Evolutionary conservation across 2,329 filamentous ascomycete species (phyloP).

Genomic region (Orbilia javanica): DNA sequence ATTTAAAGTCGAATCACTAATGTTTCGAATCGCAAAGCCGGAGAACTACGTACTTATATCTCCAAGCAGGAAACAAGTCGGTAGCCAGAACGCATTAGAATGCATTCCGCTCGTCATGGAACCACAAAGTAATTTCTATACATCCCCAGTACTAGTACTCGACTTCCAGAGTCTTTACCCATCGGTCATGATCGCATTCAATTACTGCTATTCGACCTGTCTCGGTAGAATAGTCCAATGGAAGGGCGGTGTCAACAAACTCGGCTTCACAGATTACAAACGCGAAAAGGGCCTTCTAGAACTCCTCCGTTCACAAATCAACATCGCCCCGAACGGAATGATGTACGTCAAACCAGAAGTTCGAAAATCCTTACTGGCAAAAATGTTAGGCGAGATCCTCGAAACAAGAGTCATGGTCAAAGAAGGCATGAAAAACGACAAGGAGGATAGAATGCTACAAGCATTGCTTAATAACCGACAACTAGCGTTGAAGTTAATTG

Average conservation of each 20-base stretch:
- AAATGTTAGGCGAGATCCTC: conserved; percentile 95
- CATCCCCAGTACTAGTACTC: conserved; percentile 85
- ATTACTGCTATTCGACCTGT: conserved; percentile 98
- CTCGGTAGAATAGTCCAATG: conserved; percentile 86
- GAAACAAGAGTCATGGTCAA: conserved; percentile 99
- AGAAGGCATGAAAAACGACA: conserved; percentile 90
- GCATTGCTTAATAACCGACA: conserved; percentile 92
- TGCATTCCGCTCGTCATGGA: conserved; percentile 98
- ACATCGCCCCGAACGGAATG: conserved; percentile 94
- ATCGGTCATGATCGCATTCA: conserved; percentile 99
- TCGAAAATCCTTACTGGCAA: conserved; percentile 89
- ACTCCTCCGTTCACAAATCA: conserved; percentile 85
- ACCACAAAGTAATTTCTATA: conserved; percentile 94
- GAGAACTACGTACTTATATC: conserved; percentile 93
- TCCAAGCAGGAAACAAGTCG: conserved; percentile 87
- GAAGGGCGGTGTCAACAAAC: conserved; percentile 86
- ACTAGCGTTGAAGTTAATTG: conserved; percentile 91
- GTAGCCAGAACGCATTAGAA: conserved; percentile 89
- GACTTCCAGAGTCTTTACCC: conserved; percentile 98
- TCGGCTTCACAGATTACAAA: conserved; percentile 91
- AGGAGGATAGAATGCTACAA: conserved; percentile 86
- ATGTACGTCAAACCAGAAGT: conserved; percentile 91
- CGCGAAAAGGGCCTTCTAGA: conserved; percentile 80
- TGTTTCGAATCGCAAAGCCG: conserved; percentile 98
- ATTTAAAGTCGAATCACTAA: conserved; percentile 98